Conservation (phyloP, 495 filamentous ascomycete species). For the Hyaloscypha finlandica region DNA sequence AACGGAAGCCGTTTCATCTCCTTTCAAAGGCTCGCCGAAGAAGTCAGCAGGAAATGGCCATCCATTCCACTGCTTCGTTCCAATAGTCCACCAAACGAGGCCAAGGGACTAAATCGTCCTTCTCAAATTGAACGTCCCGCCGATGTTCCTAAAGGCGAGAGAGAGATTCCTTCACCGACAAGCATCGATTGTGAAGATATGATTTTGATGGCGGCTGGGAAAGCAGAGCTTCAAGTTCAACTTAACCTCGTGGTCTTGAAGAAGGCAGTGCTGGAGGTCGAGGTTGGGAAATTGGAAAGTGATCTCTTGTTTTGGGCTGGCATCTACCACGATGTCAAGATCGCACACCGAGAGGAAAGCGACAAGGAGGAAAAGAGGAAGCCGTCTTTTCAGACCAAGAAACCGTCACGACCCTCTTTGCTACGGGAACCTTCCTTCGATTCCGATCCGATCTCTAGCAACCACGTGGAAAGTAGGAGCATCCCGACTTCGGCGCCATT, state of each 20-base stretch:
- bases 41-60: background rate
- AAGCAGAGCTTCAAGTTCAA: background rate
- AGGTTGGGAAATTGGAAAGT: background rate
- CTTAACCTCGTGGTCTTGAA: background rate
- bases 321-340: background rate
- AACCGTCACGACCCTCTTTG: background rate
- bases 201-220: background rate
- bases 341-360: background rate
- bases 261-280: background rate
- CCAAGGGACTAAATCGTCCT: background rate
- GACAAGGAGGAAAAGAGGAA: background rate
- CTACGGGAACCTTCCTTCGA: background rate
- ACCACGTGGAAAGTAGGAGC: background rate
- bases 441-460: background rate
- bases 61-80: background rate
- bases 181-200: background rate
- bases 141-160: background rate
- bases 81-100: background rate
- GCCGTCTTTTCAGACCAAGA: background rate
- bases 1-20: background rate
- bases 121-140: background rate
- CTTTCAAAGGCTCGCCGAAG: background rate
- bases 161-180: background rate
- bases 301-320: background rate
- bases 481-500: background rate